Conservation (phyloP, 331 rosid genomes). For the Malus hybrid region DNA sequence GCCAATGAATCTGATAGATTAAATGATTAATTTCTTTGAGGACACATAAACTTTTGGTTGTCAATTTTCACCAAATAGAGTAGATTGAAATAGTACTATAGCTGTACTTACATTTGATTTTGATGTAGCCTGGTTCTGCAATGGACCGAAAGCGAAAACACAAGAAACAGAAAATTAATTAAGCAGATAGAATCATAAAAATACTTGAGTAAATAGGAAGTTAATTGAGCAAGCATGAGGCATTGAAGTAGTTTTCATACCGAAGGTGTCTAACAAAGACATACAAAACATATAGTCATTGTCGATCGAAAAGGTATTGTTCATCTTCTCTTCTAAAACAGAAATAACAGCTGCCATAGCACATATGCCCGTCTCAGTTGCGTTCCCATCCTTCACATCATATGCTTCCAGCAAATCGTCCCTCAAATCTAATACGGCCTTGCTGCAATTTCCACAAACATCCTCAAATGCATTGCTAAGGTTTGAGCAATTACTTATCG, state of each 20-base stretch:
- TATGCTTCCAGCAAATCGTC: background rate
- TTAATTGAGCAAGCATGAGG: background rate
- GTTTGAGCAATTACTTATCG: slow-evolving; percentile 29
- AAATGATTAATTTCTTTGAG: background rate
- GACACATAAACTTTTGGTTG: background rate
- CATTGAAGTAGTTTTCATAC: slow-evolving; percentile 21
- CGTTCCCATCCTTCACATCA: background rate
- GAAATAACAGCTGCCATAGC: slow-evolving; percentile 48
- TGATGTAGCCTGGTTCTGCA: slow-evolving; percentile 24
- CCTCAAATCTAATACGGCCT: slow-evolving; percentile 19
- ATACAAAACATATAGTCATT: slow-evolving; percentile 44
- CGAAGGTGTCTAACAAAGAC: slow-evolving; percentile 6
- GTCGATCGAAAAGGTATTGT: slow-evolving; percentile 4
- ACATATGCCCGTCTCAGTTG: slow-evolving; percentile 31
- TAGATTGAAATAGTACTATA: background rate
- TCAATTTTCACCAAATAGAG: background rate
- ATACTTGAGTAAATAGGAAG: background rate
- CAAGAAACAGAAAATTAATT: background rate
- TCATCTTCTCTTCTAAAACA: slow-evolving; percentile 26
- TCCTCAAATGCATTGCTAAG: slow-evolving; percentile 11
- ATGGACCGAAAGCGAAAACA: background rate
- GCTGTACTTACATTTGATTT: slow-evolving; percentile 29
- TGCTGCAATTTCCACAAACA: slow-evolving; percentile 29
- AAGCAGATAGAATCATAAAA: background rate
- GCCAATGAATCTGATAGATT: slow-evolving; percentile 22